Percentiles rank a stretch among this genome's conserved stretches.
Evolutionary conservation across 352 stramenopile species (phyloP).

Genomic region (Globisporangium spiculum): DNA sequence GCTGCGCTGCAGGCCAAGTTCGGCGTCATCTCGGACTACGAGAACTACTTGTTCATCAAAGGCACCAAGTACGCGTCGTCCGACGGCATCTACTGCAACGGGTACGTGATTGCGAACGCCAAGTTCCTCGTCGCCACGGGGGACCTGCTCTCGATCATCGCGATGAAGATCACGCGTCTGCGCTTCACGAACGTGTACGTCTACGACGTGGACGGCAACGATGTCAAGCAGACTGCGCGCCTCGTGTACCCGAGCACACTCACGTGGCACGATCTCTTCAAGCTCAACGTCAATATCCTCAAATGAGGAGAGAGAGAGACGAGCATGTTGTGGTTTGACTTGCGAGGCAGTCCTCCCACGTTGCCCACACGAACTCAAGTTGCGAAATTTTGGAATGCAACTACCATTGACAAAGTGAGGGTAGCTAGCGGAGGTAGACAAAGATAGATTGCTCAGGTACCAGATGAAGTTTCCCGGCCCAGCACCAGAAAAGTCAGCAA

Average conservation of each 20-base stretch:
- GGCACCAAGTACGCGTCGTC: constrained; percentile 29
- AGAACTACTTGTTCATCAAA: constrained; percentile 39
- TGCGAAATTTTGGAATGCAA: too few relatives aligned
- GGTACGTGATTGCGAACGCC: constrained; percentile 50
- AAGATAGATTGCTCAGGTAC: too few relatives aligned
- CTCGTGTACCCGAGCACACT: neutral
- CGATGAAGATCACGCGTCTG: neutral
- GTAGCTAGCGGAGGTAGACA: too few relatives aligned
- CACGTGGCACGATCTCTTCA: neutral
- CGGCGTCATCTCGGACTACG: constrained; percentile 32
- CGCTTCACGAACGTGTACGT: neutral
- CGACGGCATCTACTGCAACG: constrained; percentile 60
- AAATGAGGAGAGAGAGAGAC: neutral
- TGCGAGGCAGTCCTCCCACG: neutral
- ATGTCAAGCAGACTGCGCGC: neutral
- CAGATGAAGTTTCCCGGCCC: too few relatives aligned
- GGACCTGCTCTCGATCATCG: neutral
- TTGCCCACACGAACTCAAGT: too few relatives aligned
- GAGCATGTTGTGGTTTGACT: neutral
- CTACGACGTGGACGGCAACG: neutral
- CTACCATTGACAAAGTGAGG: too few relatives aligned
- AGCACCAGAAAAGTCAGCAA: too few relatives aligned
- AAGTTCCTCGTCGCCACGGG: constrained; percentile 18
- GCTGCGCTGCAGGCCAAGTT: neutral
- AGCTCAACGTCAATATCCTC: constrained; percentile 14